These are phyloP conservation scores for Moniliophthora roreri DNA, from an alignment of 1,284 basidiomycete genomes.

Conservation along the genomic window DNA sequence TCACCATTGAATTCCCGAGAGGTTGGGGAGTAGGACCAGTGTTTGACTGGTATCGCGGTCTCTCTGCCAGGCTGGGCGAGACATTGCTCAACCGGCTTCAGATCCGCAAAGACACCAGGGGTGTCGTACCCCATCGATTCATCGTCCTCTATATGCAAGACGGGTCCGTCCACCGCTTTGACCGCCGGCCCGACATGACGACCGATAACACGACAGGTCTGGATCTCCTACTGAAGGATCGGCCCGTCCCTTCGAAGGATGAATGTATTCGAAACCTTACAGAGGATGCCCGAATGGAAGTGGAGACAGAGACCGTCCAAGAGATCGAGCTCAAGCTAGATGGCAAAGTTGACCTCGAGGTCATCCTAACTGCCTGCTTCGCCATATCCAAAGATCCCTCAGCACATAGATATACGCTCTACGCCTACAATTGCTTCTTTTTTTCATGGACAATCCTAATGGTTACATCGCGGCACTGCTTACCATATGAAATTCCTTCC, in stretches of 20 bases:
- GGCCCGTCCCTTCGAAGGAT: too few species aligned
- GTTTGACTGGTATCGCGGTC: constrained; percentile 3
- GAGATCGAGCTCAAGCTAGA: constrained; percentile 2
- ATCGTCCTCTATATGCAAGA: background rate
- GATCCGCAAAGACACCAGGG: background rate
- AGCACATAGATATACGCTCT: background rate
- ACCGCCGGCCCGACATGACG: background rate
- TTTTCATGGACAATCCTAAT: constrained; percentile 9
- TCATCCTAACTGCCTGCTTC: background rate
- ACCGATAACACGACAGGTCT: too few species aligned
- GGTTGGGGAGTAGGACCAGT: constrained; percentile 1
- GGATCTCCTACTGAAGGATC: too few species aligned
- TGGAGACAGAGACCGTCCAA: background rate
- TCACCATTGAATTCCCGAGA: background rate
- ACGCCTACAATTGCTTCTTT: constrained; percentile 5
- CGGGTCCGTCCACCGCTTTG: background rate
- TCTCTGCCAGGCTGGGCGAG: background rate
- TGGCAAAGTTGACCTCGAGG: background rate
- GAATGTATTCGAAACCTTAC: too few species aligned
- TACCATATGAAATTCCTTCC: background rate
- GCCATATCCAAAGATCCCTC: background rate
- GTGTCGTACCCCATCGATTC: background rate
- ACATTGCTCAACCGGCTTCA: background rate
- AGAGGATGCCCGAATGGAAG: background rate
- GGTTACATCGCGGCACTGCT: background rate